Conservation (phyloP, 345 rosid genomes). For the Melastoma malabathricum region DNA sequence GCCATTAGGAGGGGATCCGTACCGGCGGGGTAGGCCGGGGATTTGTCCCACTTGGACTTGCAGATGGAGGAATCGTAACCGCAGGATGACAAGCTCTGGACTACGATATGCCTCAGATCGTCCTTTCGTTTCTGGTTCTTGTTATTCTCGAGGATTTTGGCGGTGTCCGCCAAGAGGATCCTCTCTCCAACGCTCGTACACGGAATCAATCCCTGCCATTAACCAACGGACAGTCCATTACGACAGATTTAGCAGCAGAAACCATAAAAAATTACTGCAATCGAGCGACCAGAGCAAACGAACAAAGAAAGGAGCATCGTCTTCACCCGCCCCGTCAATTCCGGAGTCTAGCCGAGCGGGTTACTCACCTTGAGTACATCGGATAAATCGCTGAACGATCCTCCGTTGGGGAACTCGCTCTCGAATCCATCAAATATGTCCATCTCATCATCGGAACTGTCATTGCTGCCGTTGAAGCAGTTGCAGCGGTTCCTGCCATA, state of each 20-base stretch:
- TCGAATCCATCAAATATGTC: constrained; percentile 36
- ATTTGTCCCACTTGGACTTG: constrained; percentile 87
- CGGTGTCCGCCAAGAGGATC: constrained; percentile 67
- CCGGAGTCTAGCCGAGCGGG: neutral
- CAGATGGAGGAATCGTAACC: constrained; percentile 73
- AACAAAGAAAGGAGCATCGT: too few species aligned
- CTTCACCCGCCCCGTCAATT: too few species aligned
- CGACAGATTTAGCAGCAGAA: too few species aligned
- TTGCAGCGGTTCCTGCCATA: constrained; percentile 81
- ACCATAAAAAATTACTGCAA: too few species aligned
- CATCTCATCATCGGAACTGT: constrained; percentile 73
- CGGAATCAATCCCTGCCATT: constrained; percentile 50
- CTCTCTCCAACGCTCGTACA: constrained; percentile 62
- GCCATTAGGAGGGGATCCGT: neutral
- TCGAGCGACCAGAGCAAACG: too few species aligned
- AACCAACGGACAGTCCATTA: too few species aligned
- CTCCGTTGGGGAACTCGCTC: constrained; percentile 25
- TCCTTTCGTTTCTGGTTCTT: constrained; percentile 53
- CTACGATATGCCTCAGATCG: constrained; percentile 48
- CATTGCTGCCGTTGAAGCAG: constrained; percentile 79
- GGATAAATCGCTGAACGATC: constrained; percentile 33
- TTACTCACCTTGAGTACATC: constrained; percentile 62
- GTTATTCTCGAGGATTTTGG: constrained; percentile 69
- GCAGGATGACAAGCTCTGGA: constrained; percentile 44
- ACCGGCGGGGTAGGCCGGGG: constrained; percentile 69